These are phyloP conservation scores for Xylaria sp. DNA, from an alignment of 2,329 filamentous ascomycete genomes.

Conservation along the genomic window DNA sequence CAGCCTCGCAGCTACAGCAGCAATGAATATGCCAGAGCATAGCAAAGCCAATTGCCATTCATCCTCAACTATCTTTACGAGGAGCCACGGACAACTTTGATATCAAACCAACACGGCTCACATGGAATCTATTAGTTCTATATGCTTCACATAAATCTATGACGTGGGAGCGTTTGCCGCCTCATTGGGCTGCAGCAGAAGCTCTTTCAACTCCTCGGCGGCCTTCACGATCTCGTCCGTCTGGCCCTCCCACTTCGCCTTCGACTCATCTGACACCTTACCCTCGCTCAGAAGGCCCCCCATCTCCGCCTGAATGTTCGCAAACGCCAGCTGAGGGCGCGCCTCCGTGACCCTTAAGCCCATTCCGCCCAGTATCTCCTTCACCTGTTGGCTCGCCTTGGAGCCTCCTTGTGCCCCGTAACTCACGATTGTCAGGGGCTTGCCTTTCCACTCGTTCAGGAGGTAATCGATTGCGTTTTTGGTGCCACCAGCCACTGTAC, in stretches of 20 bases:
- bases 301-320: conserved; percentile 39
- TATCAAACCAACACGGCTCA: neutral
- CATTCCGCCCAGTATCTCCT: conserved; percentile 46
- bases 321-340: conserved; percentile 49
- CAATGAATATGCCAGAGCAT: neutral
- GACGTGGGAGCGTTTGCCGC: conserved; percentile 30
- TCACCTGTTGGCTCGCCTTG: conserved; percentile 47
- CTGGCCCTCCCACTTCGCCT: conserved; percentile 42
- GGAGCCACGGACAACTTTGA: neutral
- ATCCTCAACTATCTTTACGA: neutral
- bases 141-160: conserved; percentile 8
- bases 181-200: conserved; percentile 42
- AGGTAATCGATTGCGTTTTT: conserved; percentile 74
- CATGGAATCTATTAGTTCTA: neutral
- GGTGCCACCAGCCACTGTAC: conserved; percentile 58
- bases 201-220: conserved; percentile 45
- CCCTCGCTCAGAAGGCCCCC: conserved; percentile 41
- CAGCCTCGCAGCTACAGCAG: neutral
- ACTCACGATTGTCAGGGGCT: conserved; percentile 63
- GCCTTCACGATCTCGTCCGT: conserved; percentile 39
- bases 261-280: conserved; percentile 40
- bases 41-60: neutral
- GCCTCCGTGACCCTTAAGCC: conserved; percentile 50
- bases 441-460: conserved; percentile 67
- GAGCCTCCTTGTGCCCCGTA: conserved; percentile 62